Conservation (phyloP, 106 monocot genomes). For the Dioscorea zingiberensis region DNA sequence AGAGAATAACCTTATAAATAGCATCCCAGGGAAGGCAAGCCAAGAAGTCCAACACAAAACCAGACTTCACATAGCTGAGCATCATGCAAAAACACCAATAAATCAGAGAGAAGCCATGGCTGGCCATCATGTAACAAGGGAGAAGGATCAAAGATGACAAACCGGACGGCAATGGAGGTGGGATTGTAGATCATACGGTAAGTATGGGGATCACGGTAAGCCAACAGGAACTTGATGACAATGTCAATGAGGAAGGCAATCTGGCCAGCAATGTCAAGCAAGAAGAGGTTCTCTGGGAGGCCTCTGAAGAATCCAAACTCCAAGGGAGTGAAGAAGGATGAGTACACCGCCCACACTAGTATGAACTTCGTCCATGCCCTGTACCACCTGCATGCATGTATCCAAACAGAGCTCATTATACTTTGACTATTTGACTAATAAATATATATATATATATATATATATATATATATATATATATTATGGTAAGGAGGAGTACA, state of each 20-base stretch:
- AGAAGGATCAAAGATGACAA: neutral
- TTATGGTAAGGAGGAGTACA: too few relatives aligned
- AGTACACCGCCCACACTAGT: slow-evolving; percentile 74
- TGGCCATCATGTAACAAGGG: neutral
- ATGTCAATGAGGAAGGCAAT: slow-evolving; percentile 71
- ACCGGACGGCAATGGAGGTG: slow-evolving; percentile 67
- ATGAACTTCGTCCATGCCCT: slow-evolving; percentile 63
- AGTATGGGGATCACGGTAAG: slow-evolving; percentile 67
- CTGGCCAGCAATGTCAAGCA: slow-evolving; percentile 74
- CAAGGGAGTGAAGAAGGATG: slow-evolving; percentile 89
- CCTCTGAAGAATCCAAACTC: slow-evolving; percentile 98
- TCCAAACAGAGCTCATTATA: slow-evolving; percentile 1
- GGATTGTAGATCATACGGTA: slow-evolving; percentile 63
- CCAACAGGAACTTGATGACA: slow-evolving; percentile 48
- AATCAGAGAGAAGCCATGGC: neutral
- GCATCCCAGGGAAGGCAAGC: slow-evolving; percentile 84
- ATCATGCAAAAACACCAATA: neutral
- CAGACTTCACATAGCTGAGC: slow-evolving; percentile 55
- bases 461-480: too few relatives aligned
- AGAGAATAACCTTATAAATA: slow-evolving; percentile 59
- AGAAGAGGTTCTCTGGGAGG: slow-evolving; percentile 58
- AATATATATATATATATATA: too few relatives aligned
- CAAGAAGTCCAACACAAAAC: slow-evolving; percentile 55
- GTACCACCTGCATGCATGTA: slow-evolving; percentile 38
- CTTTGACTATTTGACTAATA: too few relatives aligned